Evolutionary conservation across 1,284 basidiomycete genomes (phyloP).

Genomic region (Cystobasidium sp.): DNA sequence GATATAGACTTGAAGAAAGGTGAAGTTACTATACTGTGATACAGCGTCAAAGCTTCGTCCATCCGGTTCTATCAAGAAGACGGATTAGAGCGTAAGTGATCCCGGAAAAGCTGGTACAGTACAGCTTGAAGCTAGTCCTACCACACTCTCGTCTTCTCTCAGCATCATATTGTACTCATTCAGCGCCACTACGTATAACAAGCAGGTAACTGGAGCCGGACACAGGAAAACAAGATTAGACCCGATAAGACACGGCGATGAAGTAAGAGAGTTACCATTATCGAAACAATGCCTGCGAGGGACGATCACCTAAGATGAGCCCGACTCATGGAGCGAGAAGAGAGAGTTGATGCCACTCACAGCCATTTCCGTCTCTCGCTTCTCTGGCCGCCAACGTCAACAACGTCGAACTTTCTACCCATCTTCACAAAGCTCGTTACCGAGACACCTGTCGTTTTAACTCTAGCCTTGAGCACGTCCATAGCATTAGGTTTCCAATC

Average conservation of each 20-base stretch:
- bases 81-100: not conserved
- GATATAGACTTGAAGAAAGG: conserved; percentile 90
- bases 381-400: conserved; percentile 87
- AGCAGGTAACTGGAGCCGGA: conserved; percentile 64
- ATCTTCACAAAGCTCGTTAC: conserved; percentile 33
- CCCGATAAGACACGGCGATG: no score
- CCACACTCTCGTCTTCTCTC: conserved; percentile 42
- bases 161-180: conserved; percentile 44
- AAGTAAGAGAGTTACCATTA: conserved; percentile 69
- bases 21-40: conserved; percentile 70
- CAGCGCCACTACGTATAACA: conserved; percentile 64
- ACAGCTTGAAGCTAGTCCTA: not conserved
- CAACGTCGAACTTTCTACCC: conserved; percentile 30
- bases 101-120: not conserved
- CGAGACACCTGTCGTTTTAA: conserved; percentile 56
- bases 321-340: not conserved
- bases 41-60: conserved; percentile 42
- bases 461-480: conserved; percentile 57
- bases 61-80: conserved; percentile 29
- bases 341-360: not conserved
- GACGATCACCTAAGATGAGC: not conserved
- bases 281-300: conserved; percentile 37
- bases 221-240: not conserved
- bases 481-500: conserved; percentile 56
- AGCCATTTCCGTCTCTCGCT: conserved; percentile 80